Evolutionary conservation across 768 basidiomycete species (phyloP).

Genomic region (Auricularia sp.): DNA sequence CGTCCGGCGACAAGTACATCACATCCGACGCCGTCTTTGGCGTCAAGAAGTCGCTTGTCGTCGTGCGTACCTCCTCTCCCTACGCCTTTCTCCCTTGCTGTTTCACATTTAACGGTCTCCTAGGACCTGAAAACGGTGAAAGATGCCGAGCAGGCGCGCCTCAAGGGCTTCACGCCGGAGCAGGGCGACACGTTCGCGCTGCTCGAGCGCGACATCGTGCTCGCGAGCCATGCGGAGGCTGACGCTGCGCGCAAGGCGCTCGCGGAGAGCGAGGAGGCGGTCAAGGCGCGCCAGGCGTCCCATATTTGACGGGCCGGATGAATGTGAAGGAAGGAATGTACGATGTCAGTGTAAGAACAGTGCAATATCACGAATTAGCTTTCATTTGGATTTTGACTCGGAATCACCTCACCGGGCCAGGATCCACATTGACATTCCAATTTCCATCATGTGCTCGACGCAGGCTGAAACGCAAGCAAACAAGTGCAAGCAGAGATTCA

Average conservation of each 20-base stretch:
- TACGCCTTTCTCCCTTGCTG: neutral
- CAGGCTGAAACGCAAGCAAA: no score
- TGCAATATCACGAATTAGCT: no score
- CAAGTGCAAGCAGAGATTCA: no score
- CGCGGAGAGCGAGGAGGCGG: neutral
- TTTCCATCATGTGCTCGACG: no score
- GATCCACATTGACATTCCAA: no score
- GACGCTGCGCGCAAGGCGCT: slow-evolving; percentile 16
- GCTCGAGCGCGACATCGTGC: slow-evolving; percentile 35
- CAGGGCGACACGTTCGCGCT: slow-evolving; percentile 38
- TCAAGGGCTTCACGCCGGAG: slow-evolving; percentile 36
- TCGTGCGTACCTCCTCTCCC: slow-evolving; percentile 36
- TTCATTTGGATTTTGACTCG: no score
- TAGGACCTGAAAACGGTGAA: slow-evolving; percentile 45
- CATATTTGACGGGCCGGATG: neutral
- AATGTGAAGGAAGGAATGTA: no score
- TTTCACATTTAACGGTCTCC: neutral
- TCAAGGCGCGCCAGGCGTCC: neutral
- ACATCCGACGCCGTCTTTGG: slow-evolving; percentile 72
- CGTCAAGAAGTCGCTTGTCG: slow-evolving; percentile 65
- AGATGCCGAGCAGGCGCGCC: slow-evolving; percentile 42
- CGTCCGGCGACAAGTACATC: slow-evolving; percentile 56
- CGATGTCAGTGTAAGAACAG: no score
- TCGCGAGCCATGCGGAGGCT: slow-evolving; percentile 34
- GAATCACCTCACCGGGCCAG: no score